Conservation (phyloP, 2,329 filamentous ascomycete species). For the Monosporascus ibericus region DNA sequence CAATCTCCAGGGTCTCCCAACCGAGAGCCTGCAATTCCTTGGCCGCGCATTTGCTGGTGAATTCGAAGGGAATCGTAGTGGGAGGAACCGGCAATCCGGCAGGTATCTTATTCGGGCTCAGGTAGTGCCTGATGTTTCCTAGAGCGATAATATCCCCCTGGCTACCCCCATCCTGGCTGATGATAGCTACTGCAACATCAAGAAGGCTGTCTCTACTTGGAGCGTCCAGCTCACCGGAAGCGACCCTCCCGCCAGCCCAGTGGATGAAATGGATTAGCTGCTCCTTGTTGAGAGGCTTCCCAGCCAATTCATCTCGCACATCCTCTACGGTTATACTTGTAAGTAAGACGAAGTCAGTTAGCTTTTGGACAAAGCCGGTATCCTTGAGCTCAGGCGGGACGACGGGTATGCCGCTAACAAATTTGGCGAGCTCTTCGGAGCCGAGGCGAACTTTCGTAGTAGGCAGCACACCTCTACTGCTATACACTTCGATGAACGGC, state of each 20-base stretch:
- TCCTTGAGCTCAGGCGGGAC: slow-evolving; percentile 71
- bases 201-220: slow-evolving; percentile 64
- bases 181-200: slow-evolving; percentile 70
- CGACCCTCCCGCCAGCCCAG: slow-evolving; percentile 72
- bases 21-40: slow-evolving; percentile 72
- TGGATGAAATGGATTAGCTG: slow-evolving; percentile 79
- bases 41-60: slow-evolving; percentile 63
- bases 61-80: slow-evolving; percentile 76
- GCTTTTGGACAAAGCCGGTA: slow-evolving; percentile 69
- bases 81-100: slow-evolving; percentile 74
- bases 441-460: slow-evolving; percentile 76
- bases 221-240: slow-evolving; percentile 65
- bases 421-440: slow-evolving; percentile 58
- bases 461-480: slow-evolving; percentile 79
- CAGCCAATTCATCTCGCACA: slow-evolving; percentile 75
- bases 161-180: slow-evolving; percentile 51
- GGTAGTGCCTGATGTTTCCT: slow-evolving; percentile 66
- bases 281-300: slow-evolving; percentile 69
- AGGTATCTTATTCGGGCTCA: slow-evolving; percentile 73
- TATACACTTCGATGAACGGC: slow-evolving; percentile 80
- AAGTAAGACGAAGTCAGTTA: slow-evolving; percentile 82
- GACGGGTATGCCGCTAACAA: slow-evolving; percentile 84
- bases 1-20: slow-evolving; percentile 79
- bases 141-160: slow-evolving; percentile 70
- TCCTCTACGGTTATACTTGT: slow-evolving; percentile 81